Base-by-base conservation (phyloP, 805 yeast genomes). In the Yarrowia divulgata region DNA sequence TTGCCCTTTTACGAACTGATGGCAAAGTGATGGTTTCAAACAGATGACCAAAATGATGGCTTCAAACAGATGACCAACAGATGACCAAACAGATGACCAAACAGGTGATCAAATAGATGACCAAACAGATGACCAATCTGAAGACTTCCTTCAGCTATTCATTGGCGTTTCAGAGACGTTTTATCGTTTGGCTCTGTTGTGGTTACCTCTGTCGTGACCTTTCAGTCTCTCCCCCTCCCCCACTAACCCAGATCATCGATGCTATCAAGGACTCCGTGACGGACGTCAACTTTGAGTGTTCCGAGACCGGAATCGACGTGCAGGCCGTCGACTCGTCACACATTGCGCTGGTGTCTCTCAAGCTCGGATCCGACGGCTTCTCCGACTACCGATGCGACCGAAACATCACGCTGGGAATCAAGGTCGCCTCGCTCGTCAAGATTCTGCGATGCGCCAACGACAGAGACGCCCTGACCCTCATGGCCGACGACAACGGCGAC, bases 271-370 rank as follows among this genome's bases (percentile, higher is more conserved):
- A 95, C 77, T 89, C 97, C 77, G 97, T 95, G 72, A 91, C 91
- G 76, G 85, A 93, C 75, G 95, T 98, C 83, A 95, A 95, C 85
- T 91, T 95, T 84, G 95, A 93, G 83, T 95, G 98, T 82, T 87
- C 96, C n/a, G 95, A 91, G 79, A 86, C 88, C 72, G 99, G 99
- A 73, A 89, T 95, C 76, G 90, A 96, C 12, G 94, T 96, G 29
- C 98, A 95, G 83, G 98, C 99, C 35, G 95, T 95, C 74, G 99
- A 95, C 81, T 96, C 93, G 78, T 93, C 99, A 35, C 91, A 98
- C 84, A 97, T 95, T 70, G 85, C 93, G 72, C 85, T 95, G 73
- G 97, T 94, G 49, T 90, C 97, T 23, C 83, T 95, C 72, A 86
- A 91, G 74, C 89, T 95, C 73, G 97, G 96, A 70, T 87, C 88